phyloP scores from a whole-genome alignment of 345 rosid genomes.

The Excoecaria cochinchinensis region DNA sequence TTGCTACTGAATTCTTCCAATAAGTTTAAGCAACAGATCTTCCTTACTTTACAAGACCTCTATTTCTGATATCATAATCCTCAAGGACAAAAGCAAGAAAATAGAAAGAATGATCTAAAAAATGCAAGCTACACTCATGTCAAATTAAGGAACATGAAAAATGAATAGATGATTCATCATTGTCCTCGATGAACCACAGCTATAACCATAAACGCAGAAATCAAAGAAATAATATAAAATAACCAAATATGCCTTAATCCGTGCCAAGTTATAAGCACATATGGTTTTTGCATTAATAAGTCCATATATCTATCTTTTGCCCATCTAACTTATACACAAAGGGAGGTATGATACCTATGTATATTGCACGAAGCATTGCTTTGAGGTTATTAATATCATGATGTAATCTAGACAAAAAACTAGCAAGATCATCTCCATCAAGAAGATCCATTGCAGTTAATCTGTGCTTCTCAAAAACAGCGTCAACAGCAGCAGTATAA shows the following conservation, averaged over 20 bases:
- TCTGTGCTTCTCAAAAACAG: conserved; percentile 73
- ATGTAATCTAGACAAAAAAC: conserved; percentile 72
- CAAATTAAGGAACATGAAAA: not conserved
- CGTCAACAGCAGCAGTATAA: conserved; percentile 68
- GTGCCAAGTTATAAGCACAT: not conserved
- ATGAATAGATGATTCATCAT: not conserved
- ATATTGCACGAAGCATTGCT: conserved; percentile 98
- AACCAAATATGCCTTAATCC: not conserved
- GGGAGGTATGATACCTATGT: conserved; percentile 54
- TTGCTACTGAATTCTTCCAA: not conserved
- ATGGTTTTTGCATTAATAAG: not conserved
- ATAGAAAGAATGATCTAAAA: not conserved
- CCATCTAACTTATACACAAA: not conserved
- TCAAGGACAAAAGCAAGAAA: not conserved
- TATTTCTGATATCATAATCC: conserved; percentile 1
- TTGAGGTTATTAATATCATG: conserved; percentile 76
- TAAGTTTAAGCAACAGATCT: not conserved
- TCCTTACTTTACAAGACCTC: not conserved
- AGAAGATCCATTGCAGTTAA: conserved; percentile 78
- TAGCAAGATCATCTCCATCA: conserved; percentile 73
- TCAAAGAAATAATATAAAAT: not conserved
- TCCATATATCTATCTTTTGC: not conserved
- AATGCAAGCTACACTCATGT: not conserved
- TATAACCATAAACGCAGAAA: not conserved
- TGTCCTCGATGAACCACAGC: not conserved